Base-by-base conservation (phyloP, 2,329 filamentous ascomycete genomes). In the Aspergillus awamori region DNA sequence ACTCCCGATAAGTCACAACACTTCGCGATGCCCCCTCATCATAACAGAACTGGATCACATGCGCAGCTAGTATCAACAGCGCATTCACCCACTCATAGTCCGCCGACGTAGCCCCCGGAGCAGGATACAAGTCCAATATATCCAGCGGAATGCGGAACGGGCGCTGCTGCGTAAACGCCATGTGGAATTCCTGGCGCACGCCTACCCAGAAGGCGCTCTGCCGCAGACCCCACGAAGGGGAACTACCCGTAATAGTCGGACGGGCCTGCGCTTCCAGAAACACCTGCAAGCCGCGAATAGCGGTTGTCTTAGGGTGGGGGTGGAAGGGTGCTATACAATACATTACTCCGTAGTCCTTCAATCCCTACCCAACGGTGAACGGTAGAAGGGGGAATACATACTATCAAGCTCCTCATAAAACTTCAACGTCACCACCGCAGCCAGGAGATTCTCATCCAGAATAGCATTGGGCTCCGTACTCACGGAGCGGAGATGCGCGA, bases 11-110 rank as follows among this genome's bases (percentile, higher is more conserved):
- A 2, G 7, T 13, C 8, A 8, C 2, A 0, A 48, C 20, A 15
- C 20, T 26, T 83, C 84, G 86, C 15, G 74, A 71, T 47, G 75
- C 69, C 55, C 79, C 79, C 57, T 79, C 81, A 10, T 77, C 61
- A 66, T 87, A 88, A 67, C 86, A 89, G 65, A 82, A 87, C 59
- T 87, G 84, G 20, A 88, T 73, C 1, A 87, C 82, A 59, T 87
- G 84, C 15, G 85, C 85, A 52, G 85, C 85, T 62, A 86, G 82
- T 1, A 86, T 79, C 0, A 89, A 81, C 26, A 86, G 83, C 6
- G 84, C 80, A 70, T 88, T 87, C 2, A 85, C 65, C 72, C 72
- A 75, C 4, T 72, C 64, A n/a, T 55, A 17, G 33, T 61, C 54
- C 17, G 48, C 28, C 8, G 59, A 17, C 2, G 30, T 10, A 4